These are phyloP conservation scores for Nymphaea thermarum DNA, from an alignment of 164 flowering plant species.

Conservation along the genomic window DNA sequence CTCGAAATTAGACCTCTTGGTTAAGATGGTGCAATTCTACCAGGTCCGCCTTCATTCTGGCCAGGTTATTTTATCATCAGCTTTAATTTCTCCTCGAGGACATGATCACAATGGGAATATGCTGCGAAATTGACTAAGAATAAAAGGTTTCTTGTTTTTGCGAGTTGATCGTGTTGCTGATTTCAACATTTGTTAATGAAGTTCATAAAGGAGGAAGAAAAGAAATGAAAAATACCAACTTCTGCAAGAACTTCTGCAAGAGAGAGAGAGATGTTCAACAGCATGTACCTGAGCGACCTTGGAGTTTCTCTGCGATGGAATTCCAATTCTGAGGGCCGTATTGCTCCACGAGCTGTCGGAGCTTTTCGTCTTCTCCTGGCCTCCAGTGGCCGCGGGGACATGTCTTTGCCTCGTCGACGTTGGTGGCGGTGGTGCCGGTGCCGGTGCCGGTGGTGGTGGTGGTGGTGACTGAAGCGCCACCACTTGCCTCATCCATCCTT, in stretches of 20 bases:
- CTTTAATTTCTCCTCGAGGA: background rate
- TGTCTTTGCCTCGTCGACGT: slow-evolving; percentile 20
- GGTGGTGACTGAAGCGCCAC: background rate
- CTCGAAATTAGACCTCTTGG: background rate
- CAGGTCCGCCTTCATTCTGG: background rate
- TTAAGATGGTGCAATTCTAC: background rate
- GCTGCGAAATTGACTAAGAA: too few relatives aligned
- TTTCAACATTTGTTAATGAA: background rate
- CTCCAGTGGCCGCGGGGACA: slow-evolving; percentile 87
- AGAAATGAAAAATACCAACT: background rate
- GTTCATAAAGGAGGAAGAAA: background rate
- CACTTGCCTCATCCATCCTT: background rate
- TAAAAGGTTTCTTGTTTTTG: background rate
- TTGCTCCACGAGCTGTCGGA: slow-evolving; percentile 53
- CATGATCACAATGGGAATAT: too few relatives aligned
- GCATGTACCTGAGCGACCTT: slow-evolving; percentile 68
- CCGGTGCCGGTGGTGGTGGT: background rate
- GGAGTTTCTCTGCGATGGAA: slow-evolving; percentile 68
- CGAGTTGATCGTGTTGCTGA: background rate
- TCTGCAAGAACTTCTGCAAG: too few relatives aligned
- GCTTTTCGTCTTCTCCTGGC: slow-evolving; percentile 74
- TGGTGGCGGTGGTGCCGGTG: background rate
- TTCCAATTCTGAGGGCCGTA: slow-evolving; percentile 87
- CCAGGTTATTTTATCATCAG: background rate
- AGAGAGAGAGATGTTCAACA: background rate